Evolutionary conservation across 148 eudicot genomes (phyloP).

Genomic region (Chenopodium suecicum): DNA sequence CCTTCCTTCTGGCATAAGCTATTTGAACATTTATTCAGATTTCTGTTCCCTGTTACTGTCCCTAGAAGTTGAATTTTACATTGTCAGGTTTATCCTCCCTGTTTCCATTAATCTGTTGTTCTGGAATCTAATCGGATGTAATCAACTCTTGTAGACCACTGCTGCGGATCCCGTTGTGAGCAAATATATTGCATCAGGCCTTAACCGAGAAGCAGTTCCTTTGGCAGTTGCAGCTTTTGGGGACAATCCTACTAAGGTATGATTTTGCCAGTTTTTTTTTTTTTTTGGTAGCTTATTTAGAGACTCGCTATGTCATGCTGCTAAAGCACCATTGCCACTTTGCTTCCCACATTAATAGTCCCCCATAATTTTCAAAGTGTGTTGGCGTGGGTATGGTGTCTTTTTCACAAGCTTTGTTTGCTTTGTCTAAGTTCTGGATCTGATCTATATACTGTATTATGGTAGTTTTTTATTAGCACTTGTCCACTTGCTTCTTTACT

Average conservation of each 20-base stretch:
- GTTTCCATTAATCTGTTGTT: neutral
- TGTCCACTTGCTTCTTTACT: neutral
- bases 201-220: conserved; percentile 84
- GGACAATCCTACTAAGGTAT: conserved; percentile 86
- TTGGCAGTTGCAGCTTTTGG: conserved; percentile 85
- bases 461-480: neutral
- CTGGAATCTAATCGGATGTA: neutral
- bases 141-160: conserved; percentile 50
- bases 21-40: neutral
- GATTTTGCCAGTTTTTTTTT: neutral
- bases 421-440: neutral
- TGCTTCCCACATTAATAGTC: neutral
- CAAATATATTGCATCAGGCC: conserved; percentile 83
- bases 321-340: neutral
- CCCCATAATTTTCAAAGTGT: neutral
- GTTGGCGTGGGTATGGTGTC: neutral
- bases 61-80: neutral
- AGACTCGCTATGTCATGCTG: neutral
- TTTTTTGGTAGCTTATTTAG: neutral
- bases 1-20: neutral
- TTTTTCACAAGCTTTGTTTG: neutral
- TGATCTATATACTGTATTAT: neutral
- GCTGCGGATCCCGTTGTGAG: conserved; percentile 70
- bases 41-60: neutral
- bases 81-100: neutral